phyloP scores from a whole-genome alignment of 2,329 filamentous ascomycete species.

The Pseudocercospora fuligena region DNA sequence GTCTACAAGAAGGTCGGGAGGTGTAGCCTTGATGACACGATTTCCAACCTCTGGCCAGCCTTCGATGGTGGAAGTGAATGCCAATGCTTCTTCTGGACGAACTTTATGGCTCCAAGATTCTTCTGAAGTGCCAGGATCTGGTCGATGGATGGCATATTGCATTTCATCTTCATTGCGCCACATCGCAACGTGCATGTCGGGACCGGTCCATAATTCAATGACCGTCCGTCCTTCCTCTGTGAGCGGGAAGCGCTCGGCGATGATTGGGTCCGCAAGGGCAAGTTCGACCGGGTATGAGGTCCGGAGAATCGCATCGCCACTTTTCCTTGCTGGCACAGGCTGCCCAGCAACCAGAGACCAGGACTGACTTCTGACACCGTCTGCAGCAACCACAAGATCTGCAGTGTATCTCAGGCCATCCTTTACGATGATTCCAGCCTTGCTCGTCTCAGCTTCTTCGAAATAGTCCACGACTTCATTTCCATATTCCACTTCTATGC shows the following conservation, averaged over 20 bases:
- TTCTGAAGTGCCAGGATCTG: conserved; percentile 2
- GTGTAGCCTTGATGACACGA: conserved; percentile 47
- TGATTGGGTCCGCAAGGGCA: conserved; percentile 17
- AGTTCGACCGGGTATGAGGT: conserved; percentile 19
- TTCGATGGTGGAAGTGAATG: neutral
- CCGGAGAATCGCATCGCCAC: conserved; percentile 21
- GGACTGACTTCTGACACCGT: conserved; percentile 44
- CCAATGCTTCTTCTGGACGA: neutral
- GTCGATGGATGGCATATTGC: neutral
- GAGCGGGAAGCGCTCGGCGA: conserved; percentile 4
- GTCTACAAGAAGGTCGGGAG: conserved; percentile 53
- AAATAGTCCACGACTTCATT: conserved; percentile 50
- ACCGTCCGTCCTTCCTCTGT: neutral
- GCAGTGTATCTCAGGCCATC: conserved; percentile 49
- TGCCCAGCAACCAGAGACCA: conserved; percentile 49
- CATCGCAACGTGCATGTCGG: conserved; percentile 5
- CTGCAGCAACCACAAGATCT: conserved; percentile 42
- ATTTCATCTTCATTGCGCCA: conserved; percentile 2
- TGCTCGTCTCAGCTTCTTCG: conserved; percentile 43
- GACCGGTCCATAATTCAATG: conserved; percentile 4
- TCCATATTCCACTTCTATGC: conserved; percentile 49
- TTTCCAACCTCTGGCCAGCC: conserved; percentile 6
- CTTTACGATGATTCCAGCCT: conserved; percentile 38
- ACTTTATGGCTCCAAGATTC: neutral
- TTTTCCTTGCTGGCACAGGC: conserved; percentile 12